Conservation (phyloP, 495 filamentous ascomycete genomes). For the Eremomyces bilateralis region DNA sequence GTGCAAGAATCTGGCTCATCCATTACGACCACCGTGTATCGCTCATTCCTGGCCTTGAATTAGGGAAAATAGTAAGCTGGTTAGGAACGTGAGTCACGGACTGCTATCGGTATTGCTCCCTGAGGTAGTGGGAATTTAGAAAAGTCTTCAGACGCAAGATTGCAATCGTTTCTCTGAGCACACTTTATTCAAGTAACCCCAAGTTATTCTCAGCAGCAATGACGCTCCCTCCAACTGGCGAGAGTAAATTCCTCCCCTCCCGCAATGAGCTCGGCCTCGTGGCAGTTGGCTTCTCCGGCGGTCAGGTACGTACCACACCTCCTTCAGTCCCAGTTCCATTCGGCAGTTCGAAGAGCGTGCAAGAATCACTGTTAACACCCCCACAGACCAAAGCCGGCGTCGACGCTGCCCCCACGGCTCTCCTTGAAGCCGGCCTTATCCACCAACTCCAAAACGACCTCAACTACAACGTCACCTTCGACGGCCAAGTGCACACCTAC, state of each 20-base stretch:
- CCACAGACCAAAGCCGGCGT: constrained; percentile 71
- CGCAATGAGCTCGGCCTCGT: constrained; percentile 70
- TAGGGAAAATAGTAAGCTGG: too few relatives aligned
- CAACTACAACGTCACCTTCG: constrained; percentile 67
- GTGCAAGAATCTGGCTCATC: too few relatives aligned
- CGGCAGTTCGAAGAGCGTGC: background rate
- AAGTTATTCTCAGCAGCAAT: too few relatives aligned
- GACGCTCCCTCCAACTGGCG: constrained; percentile 41
- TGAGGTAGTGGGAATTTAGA: too few relatives aligned
- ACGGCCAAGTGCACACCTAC: constrained; percentile 69
- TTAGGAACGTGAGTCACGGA: too few relatives aligned
- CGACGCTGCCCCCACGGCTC: constrained; percentile 75
- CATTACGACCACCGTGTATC: too few relatives aligned
- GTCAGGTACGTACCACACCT: constrained; percentile 43
- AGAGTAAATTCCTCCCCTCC: constrained; percentile 61
- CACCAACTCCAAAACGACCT: constrained; percentile 66
- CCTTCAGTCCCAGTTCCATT: background rate
- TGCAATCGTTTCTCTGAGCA: too few relatives aligned
- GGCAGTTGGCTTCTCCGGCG: constrained; percentile 91
- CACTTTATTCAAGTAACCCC: too few relatives aligned
- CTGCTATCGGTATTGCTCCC: too few relatives aligned
- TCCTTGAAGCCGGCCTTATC: constrained; percentile 78
- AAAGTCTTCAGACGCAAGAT: too few relatives aligned
- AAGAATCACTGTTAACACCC: constrained; percentile 2
- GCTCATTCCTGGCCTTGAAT: too few relatives aligned